Percentiles rank a stretch among this genome's conserved stretches.
phyloP scores from a whole-genome alignment of 2,329 filamentous ascomycete species.

The Exophiala calicioides region DNA sequence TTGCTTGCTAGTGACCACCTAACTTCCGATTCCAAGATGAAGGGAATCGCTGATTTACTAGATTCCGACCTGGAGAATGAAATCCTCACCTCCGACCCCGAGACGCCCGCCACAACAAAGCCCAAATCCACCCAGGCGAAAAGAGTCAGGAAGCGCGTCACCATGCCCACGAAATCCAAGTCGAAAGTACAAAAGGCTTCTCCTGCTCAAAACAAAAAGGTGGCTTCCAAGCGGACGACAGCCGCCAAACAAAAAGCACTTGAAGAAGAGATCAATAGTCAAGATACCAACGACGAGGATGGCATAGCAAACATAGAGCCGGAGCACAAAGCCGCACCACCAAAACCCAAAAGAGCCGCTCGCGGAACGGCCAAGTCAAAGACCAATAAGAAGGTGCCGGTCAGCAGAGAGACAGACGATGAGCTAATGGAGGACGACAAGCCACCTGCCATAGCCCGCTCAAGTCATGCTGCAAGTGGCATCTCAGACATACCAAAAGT shows the following conservation, averaged over 20 bases:
- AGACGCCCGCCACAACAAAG: conserved; percentile 25
- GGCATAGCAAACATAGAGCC: conserved; percentile 33
- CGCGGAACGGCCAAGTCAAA: conserved; percentile 4
- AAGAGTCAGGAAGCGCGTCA: conserved; percentile 29
- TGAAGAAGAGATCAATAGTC: conserved; percentile 47
- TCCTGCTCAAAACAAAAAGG: conserved; percentile 48
- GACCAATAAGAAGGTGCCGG: conserved; percentile 35
- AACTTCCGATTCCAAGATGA: conserved; percentile 21
- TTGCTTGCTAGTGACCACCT: no score
- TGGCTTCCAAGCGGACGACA: conserved; percentile 39
- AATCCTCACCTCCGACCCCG: conserved; percentile 29
- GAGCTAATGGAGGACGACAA: conserved; percentile 22
- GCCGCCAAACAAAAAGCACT: conserved; percentile 36
- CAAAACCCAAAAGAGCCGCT: conserved; percentile 8
- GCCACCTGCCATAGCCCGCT: conserved; percentile 18
- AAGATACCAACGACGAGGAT: conserved; percentile 40
- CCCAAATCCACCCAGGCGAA: conserved; percentile 26
- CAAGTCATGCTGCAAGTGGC: conserved; percentile 15
- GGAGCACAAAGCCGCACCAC: conserved; percentile 32
- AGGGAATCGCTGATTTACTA: conserved; percentile 47
- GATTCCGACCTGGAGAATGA: conserved; percentile 48
- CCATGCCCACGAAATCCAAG: conserved; percentile 38
- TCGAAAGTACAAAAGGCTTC: conserved; percentile 41
- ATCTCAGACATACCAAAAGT: conserved; percentile 2
- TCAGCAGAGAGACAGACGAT: conserved; percentile 32